Base-by-base conservation (phyloP, 2,329 filamentous ascomycete genomes). In the Microdochium bolleyi region DNA sequence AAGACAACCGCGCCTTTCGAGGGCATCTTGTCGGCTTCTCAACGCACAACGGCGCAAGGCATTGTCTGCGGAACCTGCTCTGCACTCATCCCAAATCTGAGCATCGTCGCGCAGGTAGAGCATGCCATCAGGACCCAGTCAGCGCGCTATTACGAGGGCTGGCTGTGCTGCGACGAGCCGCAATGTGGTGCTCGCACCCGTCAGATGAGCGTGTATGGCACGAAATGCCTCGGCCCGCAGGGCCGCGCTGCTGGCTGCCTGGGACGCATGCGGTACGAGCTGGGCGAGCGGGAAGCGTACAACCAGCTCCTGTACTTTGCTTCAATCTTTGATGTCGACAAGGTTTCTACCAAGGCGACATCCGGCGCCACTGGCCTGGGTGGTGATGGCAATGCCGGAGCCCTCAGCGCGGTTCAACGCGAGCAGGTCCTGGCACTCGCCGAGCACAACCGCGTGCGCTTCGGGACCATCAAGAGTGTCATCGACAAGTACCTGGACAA, bases 281-380 rank as follows among this genome's bases (percentile, higher is more conserved):
- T 89, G 64, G 78, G 81, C 1, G 94, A 97, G 73, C 92, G 94
- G 71, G 86, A 87, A 62, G 79, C 97, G 54, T 97, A 96, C 73
- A 97, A 95, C 68, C 94, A 99, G 71, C 77, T 99, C 41, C 73
- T 97, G 52, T 99, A 96, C 73, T 88, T 92, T 66, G 81, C 87
- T 27, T 80, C 80, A 49, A 71, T 97, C 52, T 99, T 91, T 76
- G 92, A 99, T 69, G 87, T 95, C 2, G 92, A 97, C 56, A 90
- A 89, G 71, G 87, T 87, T 14, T 82, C 82, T 58, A 63, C 62
- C 48, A 76, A 73, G 56, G 79, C 74, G 21, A 70, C 67, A 48
- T 74, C 70, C n/a, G 72, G 72, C 8, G 73, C 73, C 24, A 80
- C 75, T 48, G 67, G 56, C 5, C 55, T 59, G 16, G 61, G 58